Evolutionary conservation across 306 rosid genomes (phyloP).

Genomic region (Lotus japonicus): DNA sequence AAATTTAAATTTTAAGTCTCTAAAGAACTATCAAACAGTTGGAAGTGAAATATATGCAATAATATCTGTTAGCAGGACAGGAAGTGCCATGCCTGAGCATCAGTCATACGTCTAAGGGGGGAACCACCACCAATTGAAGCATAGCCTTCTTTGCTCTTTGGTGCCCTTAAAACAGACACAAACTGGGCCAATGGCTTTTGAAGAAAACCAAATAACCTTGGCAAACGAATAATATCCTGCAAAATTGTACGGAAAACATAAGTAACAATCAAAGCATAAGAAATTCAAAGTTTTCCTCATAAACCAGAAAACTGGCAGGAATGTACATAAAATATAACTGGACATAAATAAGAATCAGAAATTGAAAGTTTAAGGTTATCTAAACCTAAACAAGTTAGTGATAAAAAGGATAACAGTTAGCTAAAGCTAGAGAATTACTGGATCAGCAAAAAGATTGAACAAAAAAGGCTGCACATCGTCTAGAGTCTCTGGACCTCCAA

Average conservation of each 20-base stretch:
- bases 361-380: neutral
- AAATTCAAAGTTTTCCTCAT: neutral
- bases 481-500: slow-evolving; percentile 96
- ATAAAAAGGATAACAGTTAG: neutral
- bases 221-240: slow-evolving; percentile 91
- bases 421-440: slow-evolving; percentile 45
- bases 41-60: slow-evolving; percentile 8
- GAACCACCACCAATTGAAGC: slow-evolving; percentile 99
- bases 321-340: neutral
- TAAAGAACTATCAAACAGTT: slow-evolving; percentile 2
- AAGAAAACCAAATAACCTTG: slow-evolving; percentile 81
- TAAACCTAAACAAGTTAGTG: neutral
- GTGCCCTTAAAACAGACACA: slow-evolving; percentile 74
- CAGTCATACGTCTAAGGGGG: slow-evolving; percentile 85
- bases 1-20: neutral
- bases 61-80: neutral
- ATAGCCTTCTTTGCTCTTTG: slow-evolving; percentile 96
- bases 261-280: neutral
- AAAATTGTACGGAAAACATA: slow-evolving; percentile 1
- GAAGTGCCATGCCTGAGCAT: slow-evolving; percentile 66
- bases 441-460: slow-evolving; percentile 96
- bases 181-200: slow-evolving; percentile 94
- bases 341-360: neutral
- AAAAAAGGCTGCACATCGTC: slow-evolving; percentile 96
- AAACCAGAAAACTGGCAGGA: neutral